Conservation (phyloP, 352 stramenopile genomes). For the Phytophthora sp. region DNA sequence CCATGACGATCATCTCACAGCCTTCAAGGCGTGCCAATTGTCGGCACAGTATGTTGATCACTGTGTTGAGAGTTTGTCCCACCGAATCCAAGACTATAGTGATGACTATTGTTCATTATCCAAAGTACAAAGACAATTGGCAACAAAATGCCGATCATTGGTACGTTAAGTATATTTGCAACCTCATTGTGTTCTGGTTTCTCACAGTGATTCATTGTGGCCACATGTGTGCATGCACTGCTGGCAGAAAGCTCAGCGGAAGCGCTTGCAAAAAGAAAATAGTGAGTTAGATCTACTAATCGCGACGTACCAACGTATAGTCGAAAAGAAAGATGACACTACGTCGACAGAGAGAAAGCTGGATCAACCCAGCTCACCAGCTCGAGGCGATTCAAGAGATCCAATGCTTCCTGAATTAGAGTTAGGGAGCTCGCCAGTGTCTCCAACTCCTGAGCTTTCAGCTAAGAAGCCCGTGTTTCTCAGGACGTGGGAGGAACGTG, state of each 20-base stretch:
- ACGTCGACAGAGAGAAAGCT: neutral
- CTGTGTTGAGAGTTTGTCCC: conserved; percentile 51
- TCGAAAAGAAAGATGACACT: conserved; percentile 32
- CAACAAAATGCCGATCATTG: conserved; percentile 32
- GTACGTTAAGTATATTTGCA: too few relatives aligned
- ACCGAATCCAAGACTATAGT: conserved; percentile 48
- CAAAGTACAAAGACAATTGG: conserved; percentile 20
- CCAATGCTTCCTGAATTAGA: neutral
- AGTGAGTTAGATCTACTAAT: conserved; percentile 60
- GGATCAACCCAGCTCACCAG: conserved; percentile 2
- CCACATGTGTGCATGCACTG: neutral
- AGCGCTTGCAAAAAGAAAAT: conserved; percentile 55
- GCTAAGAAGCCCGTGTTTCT: conserved; percentile 65
- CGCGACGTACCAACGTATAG: conserved; percentile 55
- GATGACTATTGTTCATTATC: conserved; percentile 31
- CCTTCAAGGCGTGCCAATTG: conserved; percentile 64
- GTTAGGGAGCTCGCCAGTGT: conserved; percentile 7
- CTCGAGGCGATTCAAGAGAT: neutral
- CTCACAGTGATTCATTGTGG: too few relatives aligned
- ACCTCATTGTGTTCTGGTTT: neutral
- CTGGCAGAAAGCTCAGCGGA: conserved; percentile 42
- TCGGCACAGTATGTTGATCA: conserved; percentile 76
- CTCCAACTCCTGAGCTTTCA: conserved; percentile 25
- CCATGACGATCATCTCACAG: conserved; percentile 48
- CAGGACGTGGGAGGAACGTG: conserved; percentile 78